Conservation (phyloP, 1,284 basidiomycete genomes). For the Malassezia yamatoensis region DNA sequence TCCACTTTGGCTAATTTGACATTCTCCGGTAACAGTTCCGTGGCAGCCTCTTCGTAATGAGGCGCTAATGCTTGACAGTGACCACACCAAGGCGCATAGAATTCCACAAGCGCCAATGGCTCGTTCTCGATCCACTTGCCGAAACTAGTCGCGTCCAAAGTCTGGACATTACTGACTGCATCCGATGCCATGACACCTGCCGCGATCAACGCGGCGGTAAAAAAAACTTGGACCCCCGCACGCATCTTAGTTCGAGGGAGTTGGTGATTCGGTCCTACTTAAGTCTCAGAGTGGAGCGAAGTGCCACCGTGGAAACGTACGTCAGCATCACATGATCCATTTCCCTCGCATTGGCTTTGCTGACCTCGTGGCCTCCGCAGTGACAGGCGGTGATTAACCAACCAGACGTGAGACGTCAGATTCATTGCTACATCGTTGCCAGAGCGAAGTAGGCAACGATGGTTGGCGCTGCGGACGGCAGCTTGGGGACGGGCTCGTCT, state of each 20-base stretch:
- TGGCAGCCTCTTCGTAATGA: slow-evolving; percentile 90
- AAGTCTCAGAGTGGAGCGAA: not conserved
- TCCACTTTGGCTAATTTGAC: slow-evolving; percentile 80
- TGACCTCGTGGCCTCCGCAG: not conserved
- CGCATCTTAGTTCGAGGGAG: not conserved
- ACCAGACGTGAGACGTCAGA: no score
- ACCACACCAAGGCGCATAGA: slow-evolving; percentile 77
- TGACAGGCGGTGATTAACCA: not conserved
- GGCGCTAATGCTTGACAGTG: slow-evolving; percentile 62
- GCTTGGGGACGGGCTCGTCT: slow-evolving; percentile 23
- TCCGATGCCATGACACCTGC: slow-evolving; percentile 3
- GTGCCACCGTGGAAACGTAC: slow-evolving; percentile 3
- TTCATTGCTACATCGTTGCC: no score
- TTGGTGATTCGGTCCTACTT: not conserved
- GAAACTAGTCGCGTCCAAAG: slow-evolving; percentile 64
- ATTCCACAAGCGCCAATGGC: slow-evolving; percentile 80
- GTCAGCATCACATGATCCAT: not conserved
- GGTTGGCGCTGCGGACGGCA: slow-evolving; percentile 22
- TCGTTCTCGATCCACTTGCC: slow-evolving; percentile 59
- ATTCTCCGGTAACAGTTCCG: slow-evolving; percentile 68
- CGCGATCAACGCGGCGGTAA: not conserved
- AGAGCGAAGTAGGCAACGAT: not conserved
- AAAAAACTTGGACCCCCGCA: not conserved
- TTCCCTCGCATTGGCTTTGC: not conserved
- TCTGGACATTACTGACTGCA: slow-evolving; percentile 65